A percentile compares a stretch with the other conserved stretches of the same genome.
Conservation (phyloP, 2,329 filamentous ascomycete genomes). For the Fusarium goolgardi region DNA sequence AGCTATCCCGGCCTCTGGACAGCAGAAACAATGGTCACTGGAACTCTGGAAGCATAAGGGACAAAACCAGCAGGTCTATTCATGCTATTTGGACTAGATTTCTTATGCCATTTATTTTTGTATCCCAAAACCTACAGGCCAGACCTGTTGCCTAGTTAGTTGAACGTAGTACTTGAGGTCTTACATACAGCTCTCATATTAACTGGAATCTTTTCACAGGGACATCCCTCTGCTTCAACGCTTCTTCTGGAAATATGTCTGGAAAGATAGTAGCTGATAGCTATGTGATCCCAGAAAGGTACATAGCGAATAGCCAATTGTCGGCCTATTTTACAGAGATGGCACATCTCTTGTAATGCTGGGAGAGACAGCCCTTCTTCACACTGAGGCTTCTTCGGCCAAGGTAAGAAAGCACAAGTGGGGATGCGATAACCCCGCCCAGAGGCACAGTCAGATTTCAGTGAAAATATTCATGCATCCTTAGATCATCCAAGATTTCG, state of each 20-base stretch:
- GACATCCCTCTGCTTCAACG: neutral
- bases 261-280: no score
- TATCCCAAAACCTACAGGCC: no score
- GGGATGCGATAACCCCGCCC: neutral
- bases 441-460: no score
- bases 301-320: no score
- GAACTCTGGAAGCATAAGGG: accelerated
- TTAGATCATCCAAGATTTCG: no score
- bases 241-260: neutral
- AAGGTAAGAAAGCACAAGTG: neutral
- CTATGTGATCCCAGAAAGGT: no score
- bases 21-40: accelerated
- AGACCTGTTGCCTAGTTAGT: no score
- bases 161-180: neutral
- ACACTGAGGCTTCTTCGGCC: no score
- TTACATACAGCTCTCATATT: neutral
- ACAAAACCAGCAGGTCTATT: accelerated
- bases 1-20: neutral
- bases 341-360: no score
- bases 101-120: neutral
- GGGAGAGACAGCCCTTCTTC: no score
- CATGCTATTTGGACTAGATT: neutral
- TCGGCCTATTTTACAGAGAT: no score
- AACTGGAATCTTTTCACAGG: neutral
- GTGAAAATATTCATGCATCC: no score